Percentiles rank a stretch among this genome's conserved stretches.
Conservation (phyloP, 257 asterid genomes). For the Pogostemon cablin region DNA sequence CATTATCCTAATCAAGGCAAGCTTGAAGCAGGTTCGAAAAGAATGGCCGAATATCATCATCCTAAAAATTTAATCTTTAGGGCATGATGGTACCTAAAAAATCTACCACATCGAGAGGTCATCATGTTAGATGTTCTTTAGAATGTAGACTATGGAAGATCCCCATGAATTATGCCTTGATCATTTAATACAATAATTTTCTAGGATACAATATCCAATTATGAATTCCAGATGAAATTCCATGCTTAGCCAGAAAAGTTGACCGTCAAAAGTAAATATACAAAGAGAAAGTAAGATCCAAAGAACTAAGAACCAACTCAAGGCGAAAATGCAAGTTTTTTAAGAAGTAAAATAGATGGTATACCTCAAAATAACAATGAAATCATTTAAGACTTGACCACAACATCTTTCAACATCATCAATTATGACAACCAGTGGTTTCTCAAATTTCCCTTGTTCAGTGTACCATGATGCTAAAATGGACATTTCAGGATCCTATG, state of each 20-base stretch:
- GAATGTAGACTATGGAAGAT: background rate
- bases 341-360: constrained; percentile 23
- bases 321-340: constrained; percentile 5
- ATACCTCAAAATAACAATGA: constrained; percentile 83
- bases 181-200: background rate
- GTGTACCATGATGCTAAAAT: constrained; percentile 83
- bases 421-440: constrained; percentile 76
- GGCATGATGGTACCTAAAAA: too few species aligned
- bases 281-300: background rate
- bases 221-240: background rate
- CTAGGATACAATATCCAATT: constrained; percentile 4
- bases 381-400: constrained; percentile 78
- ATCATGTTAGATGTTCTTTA: background rate
- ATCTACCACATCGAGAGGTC: too few species aligned
- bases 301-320: constrained; percentile 2
- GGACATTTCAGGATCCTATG: constrained; percentile 86
- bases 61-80: too few species aligned
- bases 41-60: too few species aligned
- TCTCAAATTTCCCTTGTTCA: constrained; percentile 58
- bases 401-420: constrained; percentile 85
- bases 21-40: too few species aligned
- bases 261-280: background rate
- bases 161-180: background rate
- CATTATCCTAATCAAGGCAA: too few species aligned
- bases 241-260: constrained; percentile 10